Percentiles rank a stretch among this genome's conserved stretches.
Conservation (phyloP, 2,329 filamentous ascomycete genomes). For the Aspergillus pseudoviridinutans region DNA sequence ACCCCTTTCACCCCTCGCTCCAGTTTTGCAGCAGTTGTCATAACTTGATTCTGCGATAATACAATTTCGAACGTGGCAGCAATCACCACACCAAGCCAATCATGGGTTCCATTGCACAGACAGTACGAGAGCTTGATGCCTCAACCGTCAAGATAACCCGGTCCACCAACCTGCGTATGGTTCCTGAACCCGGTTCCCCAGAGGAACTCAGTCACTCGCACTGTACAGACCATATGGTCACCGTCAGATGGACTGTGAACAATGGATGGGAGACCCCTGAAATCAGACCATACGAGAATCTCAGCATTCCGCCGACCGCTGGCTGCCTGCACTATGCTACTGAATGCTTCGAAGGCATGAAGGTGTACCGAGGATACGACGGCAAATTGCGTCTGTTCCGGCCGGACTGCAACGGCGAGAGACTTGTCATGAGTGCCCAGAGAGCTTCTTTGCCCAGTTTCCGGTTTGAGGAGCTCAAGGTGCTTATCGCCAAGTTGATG, state of each 20-base stretch:
- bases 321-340: conserved; percentile 84
- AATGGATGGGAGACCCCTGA: conserved; percentile 70
- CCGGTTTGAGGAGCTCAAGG: conserved; percentile 66
- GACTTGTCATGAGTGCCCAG: conserved; percentile 53
- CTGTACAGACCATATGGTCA: conserved; percentile 86
- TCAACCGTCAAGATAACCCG: conserved; percentile 38
- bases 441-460: conserved; percentile 75
- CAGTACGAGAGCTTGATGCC: conserved; percentile 35
- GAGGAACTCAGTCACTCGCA: conserved; percentile 38
- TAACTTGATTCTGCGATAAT: background rate
- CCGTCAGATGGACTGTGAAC: conserved; percentile 61
- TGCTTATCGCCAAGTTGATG: conserved; percentile 69
- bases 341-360: conserved; percentile 85
- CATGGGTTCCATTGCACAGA: conserved; percentile 30
- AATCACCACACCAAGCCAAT: background rate
- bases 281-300: conserved; percentile 71
- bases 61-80: background rate
- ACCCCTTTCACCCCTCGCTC: background rate
- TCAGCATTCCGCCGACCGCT: conserved; percentile 75
- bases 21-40: background rate
- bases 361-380: conserved; percentile 66
- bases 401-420: conserved; percentile 66
- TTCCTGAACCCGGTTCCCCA: conserved; percentile 37
- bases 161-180: conserved; percentile 31
- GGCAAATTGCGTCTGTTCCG: conserved; percentile 73